Evolutionary conservation across 169 alveolate genomes (phyloP).

Genomic region (Perkinsus chesapeaki): DNA sequence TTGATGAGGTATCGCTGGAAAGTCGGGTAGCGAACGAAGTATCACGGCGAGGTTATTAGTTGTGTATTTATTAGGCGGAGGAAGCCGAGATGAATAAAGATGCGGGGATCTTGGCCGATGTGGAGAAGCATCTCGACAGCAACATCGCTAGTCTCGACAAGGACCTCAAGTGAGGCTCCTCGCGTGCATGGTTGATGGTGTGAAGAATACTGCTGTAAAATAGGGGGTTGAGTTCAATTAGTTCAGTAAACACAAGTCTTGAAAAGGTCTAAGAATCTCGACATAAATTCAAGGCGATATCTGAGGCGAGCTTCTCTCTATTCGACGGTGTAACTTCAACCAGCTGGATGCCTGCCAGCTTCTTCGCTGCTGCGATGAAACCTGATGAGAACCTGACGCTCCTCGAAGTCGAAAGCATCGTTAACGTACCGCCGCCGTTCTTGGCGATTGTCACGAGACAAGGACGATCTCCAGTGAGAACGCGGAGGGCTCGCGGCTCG

Average conservation of each 20-base stretch:
- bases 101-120: background rate
- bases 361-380: background rate
- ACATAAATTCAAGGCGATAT: background rate
- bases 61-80: background rate
- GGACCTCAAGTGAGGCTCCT: background rate
- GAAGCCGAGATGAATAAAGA: background rate
- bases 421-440: background rate
- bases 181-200: background rate
- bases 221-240: too few species aligned
- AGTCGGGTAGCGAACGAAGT: background rate
- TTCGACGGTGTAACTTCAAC: background rate
- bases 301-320: background rate
- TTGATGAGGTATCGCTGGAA: background rate
- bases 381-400: background rate
- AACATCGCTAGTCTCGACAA: background rate
- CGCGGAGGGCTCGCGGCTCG: background rate
- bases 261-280: background rate
- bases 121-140: background rate
- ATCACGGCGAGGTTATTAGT: background rate
- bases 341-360: background rate
- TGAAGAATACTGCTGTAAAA: background rate
- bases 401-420: background rate
- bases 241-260: background rate
- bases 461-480: background rate
- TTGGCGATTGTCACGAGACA: background rate